Conservation (phyloP, 192 early-diverging fungal genomes). For the Coemansia sp. region DNA sequence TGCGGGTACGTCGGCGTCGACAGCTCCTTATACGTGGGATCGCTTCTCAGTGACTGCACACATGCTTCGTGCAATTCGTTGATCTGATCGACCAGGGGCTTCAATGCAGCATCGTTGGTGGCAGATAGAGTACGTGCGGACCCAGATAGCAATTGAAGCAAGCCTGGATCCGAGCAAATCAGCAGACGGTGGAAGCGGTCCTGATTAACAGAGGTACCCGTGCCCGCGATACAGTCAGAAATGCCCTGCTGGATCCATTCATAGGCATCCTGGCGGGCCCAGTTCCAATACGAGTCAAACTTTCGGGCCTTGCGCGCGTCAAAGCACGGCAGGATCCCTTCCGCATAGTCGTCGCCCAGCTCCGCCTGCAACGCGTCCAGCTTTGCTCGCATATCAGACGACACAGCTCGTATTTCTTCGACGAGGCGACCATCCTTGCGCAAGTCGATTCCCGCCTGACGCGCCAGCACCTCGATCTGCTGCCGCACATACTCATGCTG, state of each 20-base stretch:
- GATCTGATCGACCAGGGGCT: constrained; percentile 46
- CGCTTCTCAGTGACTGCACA: constrained; percentile 55
- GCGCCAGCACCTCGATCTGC: constrained; percentile 81
- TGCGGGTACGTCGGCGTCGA: constrained; percentile 69
- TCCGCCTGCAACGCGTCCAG: constrained; percentile 74
- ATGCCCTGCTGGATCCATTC: constrained; percentile 73
- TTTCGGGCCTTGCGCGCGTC: constrained; percentile 71
- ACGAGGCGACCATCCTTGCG: constrained; percentile 61
- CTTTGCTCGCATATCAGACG: constrained; percentile 59
- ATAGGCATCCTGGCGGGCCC: constrained; percentile 56
- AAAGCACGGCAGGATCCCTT: constrained; percentile 78
- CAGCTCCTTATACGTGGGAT: constrained; percentile 81
- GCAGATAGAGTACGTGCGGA: constrained; percentile 57
- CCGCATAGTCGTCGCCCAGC: constrained; percentile 69
- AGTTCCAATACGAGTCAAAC: constrained; percentile 97
- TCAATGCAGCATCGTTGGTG: constrained; percentile 61
- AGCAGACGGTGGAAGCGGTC: constrained; percentile 49
- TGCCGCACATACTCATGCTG: constrained; percentile 64
- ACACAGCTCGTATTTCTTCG: constrained; percentile 53
- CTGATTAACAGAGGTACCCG: constrained; percentile 66
- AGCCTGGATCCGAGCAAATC: constrained; percentile 68
- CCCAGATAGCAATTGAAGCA: constrained; percentile 76
- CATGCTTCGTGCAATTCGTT: constrained; percentile 71
- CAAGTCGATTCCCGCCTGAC: constrained; percentile 73
- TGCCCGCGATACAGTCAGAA: constrained; percentile 50